A percentile compares a stretch with the other conserved stretches of the same genome.
phyloP scores from a whole-genome alignment of 169 alveolate genomes.

The Sarcocystis neurona region DNA sequence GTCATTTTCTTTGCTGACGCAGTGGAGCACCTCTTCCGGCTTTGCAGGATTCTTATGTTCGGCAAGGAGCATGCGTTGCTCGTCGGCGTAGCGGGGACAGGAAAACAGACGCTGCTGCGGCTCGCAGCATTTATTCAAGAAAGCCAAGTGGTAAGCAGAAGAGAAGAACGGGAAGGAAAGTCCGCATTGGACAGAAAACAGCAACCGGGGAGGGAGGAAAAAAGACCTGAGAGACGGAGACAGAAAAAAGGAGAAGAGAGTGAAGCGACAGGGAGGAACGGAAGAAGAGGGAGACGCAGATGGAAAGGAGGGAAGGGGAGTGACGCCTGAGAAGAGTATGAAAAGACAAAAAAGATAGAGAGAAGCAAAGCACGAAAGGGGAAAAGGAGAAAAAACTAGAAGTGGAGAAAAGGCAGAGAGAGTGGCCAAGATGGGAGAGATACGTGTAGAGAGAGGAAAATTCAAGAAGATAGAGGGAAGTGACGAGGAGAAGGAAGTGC shows the following conservation, averaged over 20 bases:
- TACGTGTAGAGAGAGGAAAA: no score
- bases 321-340: not conserved
- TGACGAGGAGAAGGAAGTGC: no score
- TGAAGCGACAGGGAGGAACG: not conserved
- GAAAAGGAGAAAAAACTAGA: not conserved
- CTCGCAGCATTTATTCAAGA: conserved; percentile 88
- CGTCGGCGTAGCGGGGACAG: conserved; percentile 98
- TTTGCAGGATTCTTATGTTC: conserved; percentile 88
- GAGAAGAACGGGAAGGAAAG: not conserved
- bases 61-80: conserved; percentile 92
- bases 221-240: not conserved
- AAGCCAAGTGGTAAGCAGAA: conserved; percentile 57
- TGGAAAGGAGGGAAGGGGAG: no score
- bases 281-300: not conserved
- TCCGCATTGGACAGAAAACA: not conserved
- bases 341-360: not conserved
- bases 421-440: no score
- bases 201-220: not conserved
- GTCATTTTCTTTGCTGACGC: conserved; percentile 93
- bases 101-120: conserved; percentile 90
- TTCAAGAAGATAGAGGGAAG: no score
- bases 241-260: not conserved
- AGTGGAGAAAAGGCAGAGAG: not conserved
- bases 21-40: conserved; percentile 90
- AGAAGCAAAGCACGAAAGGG: not conserved